A percentile compares a stretch with the other conserved stretches of the same genome.
Evolutionary conservation across 805 yeast genomes (phyloP).

Genomic region (Metschnikowia lunata): DNA sequence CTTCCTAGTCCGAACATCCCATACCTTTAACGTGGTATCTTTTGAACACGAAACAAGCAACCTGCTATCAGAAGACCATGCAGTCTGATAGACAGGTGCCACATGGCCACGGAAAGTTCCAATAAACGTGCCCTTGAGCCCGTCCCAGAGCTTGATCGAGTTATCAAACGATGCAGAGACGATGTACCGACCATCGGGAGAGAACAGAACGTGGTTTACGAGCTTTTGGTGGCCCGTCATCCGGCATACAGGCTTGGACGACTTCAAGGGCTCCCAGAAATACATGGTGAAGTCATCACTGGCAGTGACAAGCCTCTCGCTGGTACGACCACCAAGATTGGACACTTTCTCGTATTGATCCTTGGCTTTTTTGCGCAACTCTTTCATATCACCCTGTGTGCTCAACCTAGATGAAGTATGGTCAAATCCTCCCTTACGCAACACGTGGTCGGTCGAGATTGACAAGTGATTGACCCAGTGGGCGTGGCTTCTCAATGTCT

Average conservation of each 20-base stretch:
- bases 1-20: conserved; percentile 89
- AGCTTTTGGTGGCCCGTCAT: conserved; percentile 98
- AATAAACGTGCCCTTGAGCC: conserved; percentile 81
- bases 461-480: conserved; percentile 98
- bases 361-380: conserved; percentile 47
- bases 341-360: conserved; percentile 61
- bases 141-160: conserved; percentile 95
- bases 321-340: conserved; percentile 46
- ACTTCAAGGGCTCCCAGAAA: conserved; percentile 85
- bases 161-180: conserved; percentile 95
- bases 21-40: conserved; percentile 92
- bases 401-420: conserved; percentile 47
- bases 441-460: conserved; percentile 81
- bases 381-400: conserved; percentile 21
- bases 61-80: conserved; percentile 96
- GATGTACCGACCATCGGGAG: conserved; percentile 89
- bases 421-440: conserved; percentile 86
- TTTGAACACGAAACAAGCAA: conserved; percentile 89
- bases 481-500: conserved; percentile 82
- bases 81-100: conserved; percentile 94
- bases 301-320: conserved; percentile 88
- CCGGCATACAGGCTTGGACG: conserved; percentile 79
- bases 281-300: conserved; percentile 98
- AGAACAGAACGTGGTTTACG: conserved; percentile 91
- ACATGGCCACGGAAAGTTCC: conserved; percentile 95